A percentile compares a stretch with the other conserved stretches of the same genome.
Conservation (phyloP, 768 basidiomycete genomes). For the Tricholoma matsutake region DNA sequence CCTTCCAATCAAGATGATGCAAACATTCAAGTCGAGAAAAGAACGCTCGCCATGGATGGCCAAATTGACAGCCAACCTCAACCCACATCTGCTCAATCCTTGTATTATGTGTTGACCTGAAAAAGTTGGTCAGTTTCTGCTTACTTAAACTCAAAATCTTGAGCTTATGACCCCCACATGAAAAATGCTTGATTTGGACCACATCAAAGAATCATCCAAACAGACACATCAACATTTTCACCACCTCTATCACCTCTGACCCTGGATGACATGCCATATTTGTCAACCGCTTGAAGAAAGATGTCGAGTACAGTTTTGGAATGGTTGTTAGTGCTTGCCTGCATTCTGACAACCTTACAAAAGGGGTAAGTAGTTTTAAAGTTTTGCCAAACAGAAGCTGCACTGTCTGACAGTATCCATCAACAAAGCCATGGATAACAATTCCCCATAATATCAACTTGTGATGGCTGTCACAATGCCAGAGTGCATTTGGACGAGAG, state of each 20-base stretch:
- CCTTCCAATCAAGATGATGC: constrained; percentile 29
- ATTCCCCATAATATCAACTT: constrained; percentile 30
- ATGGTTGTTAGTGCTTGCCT: constrained; percentile 26
- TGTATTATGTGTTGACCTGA: constrained; percentile 31
- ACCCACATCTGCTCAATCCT: constrained; percentile 45
- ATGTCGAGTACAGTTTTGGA: constrained; percentile 25
- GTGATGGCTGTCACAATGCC: constrained; percentile 36
- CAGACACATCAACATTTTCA: constrained; percentile 32
- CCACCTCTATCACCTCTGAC: constrained; percentile 32
- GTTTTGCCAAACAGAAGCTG: too few relatives aligned
- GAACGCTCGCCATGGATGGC: constrained; percentile 37
- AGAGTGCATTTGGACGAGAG: constrained; percentile 23
- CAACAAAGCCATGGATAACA: constrained; percentile 25
- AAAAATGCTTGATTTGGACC: constrained; percentile 31
- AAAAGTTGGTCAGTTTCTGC: too few relatives aligned
- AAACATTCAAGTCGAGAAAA: constrained; percentile 33
- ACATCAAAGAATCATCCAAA: constrained; percentile 29
- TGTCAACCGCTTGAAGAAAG: constrained; percentile 18
- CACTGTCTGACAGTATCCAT: constrained; percentile 24
- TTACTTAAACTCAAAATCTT: too few relatives aligned
- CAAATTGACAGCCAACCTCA: constrained; percentile 40
- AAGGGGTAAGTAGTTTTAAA: not conserved
- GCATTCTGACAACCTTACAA: constrained; percentile 21
- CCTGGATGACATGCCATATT: constrained; percentile 27
- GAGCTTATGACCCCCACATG: not conserved